Evolutionary conservation across 2,329 filamentous ascomycete species (phyloP).

Genomic region (Colletotrichum lindemuthianum): DNA sequence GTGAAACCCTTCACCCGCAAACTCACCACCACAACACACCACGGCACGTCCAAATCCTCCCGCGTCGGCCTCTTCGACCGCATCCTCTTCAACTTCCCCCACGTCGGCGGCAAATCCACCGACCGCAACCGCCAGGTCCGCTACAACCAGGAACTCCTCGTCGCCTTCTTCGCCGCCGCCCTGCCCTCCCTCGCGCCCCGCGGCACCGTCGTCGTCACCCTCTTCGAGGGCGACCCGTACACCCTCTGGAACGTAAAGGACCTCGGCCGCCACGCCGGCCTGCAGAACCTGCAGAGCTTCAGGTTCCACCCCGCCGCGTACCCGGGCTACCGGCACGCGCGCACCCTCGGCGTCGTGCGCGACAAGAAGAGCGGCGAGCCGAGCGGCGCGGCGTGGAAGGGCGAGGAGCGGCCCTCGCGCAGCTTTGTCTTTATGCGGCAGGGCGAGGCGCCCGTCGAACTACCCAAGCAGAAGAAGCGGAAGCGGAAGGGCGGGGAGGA

Average conservation of each 20-base stretch:
- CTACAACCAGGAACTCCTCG: conserved; percentile 84
- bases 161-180: conserved; percentile 71
- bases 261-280: conserved; percentile 79
- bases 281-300: conserved; percentile 77
- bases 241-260: conserved; percentile 95
- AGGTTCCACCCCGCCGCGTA: conserved; percentile 74
- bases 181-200: conserved; percentile 61
- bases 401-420: conserved; percentile 57
- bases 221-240: conserved; percentile 96
- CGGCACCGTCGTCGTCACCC: conserved; percentile 79
- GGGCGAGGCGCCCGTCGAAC: conserved; percentile 53
- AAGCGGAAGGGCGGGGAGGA: conserved; percentile 45
- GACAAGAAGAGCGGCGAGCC: conserved; percentile 56
- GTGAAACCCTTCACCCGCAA: conserved; percentile 58
- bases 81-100: conserved; percentile 96
- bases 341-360: conserved; percentile 74
- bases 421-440: conserved; percentile 72
- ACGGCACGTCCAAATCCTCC: conserved; percentile 41
- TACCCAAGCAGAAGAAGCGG: conserved; percentile 44
- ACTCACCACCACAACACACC: conserved; percentile 28
- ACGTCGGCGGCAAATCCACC: conserved; percentile 90
- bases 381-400: conserved; percentile 52
- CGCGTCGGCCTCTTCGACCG: conserved; percentile 69
- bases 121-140: conserved; percentile 96
- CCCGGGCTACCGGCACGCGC: conserved; percentile 77